Percentiles rank a stretch among this genome's conserved stretches.
Evolutionary conservation across 2,329 filamentous ascomycete genomes (phyloP).

Genomic region (Diaporthe citriasiana): DNA sequence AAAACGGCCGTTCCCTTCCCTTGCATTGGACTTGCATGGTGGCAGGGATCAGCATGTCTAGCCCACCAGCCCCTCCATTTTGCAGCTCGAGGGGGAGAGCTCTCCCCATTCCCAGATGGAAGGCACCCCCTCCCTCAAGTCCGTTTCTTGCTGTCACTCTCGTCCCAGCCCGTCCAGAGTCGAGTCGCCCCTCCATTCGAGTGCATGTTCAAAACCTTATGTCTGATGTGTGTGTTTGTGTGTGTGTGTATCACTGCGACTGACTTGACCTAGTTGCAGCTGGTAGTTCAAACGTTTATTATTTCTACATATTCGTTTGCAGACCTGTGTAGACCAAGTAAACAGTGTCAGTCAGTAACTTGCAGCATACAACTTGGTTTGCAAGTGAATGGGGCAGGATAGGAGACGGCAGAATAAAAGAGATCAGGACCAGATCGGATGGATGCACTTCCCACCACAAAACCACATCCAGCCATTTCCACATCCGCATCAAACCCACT

Average conservation of each 20-base stretch:
- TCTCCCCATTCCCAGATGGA: constrained; percentile 5
- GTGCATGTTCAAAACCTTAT: constrained; percentile 22
- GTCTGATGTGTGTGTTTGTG: background rate
- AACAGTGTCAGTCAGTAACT: background rate
- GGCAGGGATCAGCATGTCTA: constrained; percentile 16
- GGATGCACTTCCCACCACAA: background rate
- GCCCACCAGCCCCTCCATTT: constrained; percentile 35
- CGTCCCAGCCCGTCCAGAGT: background rate
- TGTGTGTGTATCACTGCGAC: constrained; percentile 12
- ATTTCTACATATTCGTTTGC: background rate
- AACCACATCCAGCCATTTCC: background rate
- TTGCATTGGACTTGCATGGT: constrained; percentile 33
- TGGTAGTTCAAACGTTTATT: background rate
- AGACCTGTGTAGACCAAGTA: background rate
- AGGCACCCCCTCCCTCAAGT: background rate
- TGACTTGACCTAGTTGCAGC: background rate
- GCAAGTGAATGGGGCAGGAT: background rate
- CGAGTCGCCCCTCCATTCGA: background rate
- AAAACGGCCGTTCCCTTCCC: constrained; percentile 32
- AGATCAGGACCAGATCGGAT: constrained; percentile 2
- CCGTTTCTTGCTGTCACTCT: constrained; percentile 6
- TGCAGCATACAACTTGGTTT: background rate
- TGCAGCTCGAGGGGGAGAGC: constrained; percentile 1
- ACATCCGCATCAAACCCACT: background rate
- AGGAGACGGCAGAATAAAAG: background rate